phyloP scores from a whole-genome alignment of 2,329 filamentous ascomycete genomes.

The Xylariales sp. region DNA sequence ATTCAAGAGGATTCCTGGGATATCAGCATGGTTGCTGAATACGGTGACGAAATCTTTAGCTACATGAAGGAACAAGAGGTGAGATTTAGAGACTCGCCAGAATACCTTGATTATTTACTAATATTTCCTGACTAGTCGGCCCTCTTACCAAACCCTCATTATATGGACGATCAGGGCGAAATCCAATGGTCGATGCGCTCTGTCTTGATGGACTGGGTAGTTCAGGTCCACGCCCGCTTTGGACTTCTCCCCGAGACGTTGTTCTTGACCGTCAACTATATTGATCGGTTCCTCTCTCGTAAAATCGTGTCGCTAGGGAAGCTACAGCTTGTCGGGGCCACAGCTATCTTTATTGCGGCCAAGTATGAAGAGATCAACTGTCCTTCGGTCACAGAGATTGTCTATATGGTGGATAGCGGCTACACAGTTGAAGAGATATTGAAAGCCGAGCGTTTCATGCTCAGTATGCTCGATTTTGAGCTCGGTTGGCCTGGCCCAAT shows the following conservation, averaged over 20 bases:
- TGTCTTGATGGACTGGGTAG: constrained; percentile 97
- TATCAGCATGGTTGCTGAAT: constrained; percentile 97
- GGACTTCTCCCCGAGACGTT: constrained; percentile 91
- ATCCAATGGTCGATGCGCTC: constrained; percentile 99
- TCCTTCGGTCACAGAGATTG: constrained; percentile 92
- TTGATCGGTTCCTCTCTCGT: constrained; percentile 93
- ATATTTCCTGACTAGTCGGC: constrained; percentile 63
- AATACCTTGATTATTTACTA: constrained; percentile 31
- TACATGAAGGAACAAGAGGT: constrained; percentile 94
- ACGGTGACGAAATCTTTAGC: constrained; percentile 92
- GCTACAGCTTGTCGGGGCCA: constrained; percentile 94
- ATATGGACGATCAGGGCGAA: constrained; percentile 98
- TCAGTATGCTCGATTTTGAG: constrained; percentile 95
- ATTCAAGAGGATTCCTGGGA: constrained; percentile 91
- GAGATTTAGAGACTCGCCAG: constrained; percentile 46
- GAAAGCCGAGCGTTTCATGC: constrained; percentile 98
- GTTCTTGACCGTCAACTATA: constrained; percentile 95
- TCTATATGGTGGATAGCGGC: constrained; percentile 96
- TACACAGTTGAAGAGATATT: constrained; percentile 93
- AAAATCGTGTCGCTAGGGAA: constrained; percentile 97
- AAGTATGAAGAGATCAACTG: constrained; percentile 99
- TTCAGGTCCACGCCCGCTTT: constrained; percentile 95
- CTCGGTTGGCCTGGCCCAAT: constrained; percentile 98
- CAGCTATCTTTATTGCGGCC: constrained; percentile 92
- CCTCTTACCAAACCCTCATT: constrained; percentile 88